Base-by-base conservation (phyloP, 371 early-diverging fungal species). In the Haplosporangium sp. region DNA sequence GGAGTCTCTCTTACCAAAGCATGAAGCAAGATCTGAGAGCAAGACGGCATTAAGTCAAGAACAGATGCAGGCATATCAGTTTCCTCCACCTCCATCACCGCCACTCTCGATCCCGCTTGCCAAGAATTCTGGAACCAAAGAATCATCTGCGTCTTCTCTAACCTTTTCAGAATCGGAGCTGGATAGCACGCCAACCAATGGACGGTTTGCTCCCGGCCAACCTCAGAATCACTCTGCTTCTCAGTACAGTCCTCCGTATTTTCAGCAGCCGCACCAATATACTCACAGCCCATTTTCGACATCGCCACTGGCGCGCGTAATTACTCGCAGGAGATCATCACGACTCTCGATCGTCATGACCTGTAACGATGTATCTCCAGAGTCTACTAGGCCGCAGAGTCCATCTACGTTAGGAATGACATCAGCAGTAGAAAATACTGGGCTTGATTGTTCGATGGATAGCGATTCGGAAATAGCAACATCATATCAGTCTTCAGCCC, bases 301-400 rank as follows among this genome's bases (percentile, higher is more conserved):
- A n/a, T 77, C 78, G 11, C 78, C 78, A 2, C 47, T 77, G 27
- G 70, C 73, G 2, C 78, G 72, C 17, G 73, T 73, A 8, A 69
- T 77, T 34, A 77, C 70, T 2, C 73, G 78, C 20, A 68, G 78
- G 5, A 55, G 78, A 59, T 77, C 78, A 7, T 77, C 78, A 11
- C 56, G 78, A 15, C 73, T 77, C 4, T 77, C 78, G 34, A 77
- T 77, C 27, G 78, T 77, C 15, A 77, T 73, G 73, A 77, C 61
- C 11, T 73, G 78, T 27, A 69, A 73, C 20, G 78, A 77, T 48
- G 63, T 65, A 44, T 77, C 78, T 4, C 78, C 78, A 0, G 78
- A 77, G 7, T 59, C 64, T 8, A 69, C 66, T 0, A 50, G 73
- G 7, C 47, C 69, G 2, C 70, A 72, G 19, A 76, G 72, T 37